phyloP scores from a whole-genome alignment of 2,329 filamentous ascomycete species.

The Colletotrichum sp. region DNA sequence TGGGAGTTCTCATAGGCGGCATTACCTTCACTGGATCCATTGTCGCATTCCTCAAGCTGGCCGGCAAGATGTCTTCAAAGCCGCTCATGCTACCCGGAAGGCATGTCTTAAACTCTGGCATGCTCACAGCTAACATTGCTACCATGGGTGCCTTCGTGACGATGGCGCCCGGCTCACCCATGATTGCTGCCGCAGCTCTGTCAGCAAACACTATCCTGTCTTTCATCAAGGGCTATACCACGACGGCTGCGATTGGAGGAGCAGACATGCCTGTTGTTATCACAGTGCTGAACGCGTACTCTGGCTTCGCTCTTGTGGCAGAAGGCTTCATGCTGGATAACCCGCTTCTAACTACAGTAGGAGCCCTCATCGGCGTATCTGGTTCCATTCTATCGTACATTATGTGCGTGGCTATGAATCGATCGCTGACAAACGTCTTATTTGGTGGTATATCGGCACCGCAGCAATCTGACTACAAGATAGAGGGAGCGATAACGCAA shows the following conservation, averaged over 20 bases:
- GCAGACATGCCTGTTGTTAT: constrained; percentile 95
- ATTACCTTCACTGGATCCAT: constrained; percentile 92
- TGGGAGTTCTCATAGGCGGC: constrained; percentile 85
- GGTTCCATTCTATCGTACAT: constrained; percentile 90
- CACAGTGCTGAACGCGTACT: constrained; percentile 89
- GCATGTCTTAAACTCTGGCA: constrained; percentile 75
- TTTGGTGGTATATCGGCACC: constrained; percentile 80
- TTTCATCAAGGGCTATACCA: constrained; percentile 87
- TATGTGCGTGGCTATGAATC: constrained; percentile 90
- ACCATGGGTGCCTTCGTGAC: constrained; percentile 86
- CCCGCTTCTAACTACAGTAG: constrained; percentile 81
- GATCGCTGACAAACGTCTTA: constrained; percentile 85
- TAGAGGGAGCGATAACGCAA: constrained; percentile 80
- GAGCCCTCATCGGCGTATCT: constrained; percentile 85
- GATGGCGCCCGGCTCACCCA: constrained; percentile 79
- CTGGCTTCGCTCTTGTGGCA: constrained; percentile 86
- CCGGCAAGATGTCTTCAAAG: constrained; percentile 80
- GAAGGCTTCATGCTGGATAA: constrained; percentile 94
- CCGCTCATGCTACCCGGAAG: constrained; percentile 76
- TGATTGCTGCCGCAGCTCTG: constrained; percentile 79
- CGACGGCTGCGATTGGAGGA: constrained; percentile 87
- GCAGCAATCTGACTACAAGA: constrained; percentile 69
- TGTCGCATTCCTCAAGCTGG: constrained; percentile 87
- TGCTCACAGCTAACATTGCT: constrained; percentile 78
- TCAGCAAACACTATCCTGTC: constrained; percentile 78